phyloP scores from a whole-genome alignment of 495 filamentous ascomycete genomes.

The Aspergillus sclerotiicarbonarius region DNA sequence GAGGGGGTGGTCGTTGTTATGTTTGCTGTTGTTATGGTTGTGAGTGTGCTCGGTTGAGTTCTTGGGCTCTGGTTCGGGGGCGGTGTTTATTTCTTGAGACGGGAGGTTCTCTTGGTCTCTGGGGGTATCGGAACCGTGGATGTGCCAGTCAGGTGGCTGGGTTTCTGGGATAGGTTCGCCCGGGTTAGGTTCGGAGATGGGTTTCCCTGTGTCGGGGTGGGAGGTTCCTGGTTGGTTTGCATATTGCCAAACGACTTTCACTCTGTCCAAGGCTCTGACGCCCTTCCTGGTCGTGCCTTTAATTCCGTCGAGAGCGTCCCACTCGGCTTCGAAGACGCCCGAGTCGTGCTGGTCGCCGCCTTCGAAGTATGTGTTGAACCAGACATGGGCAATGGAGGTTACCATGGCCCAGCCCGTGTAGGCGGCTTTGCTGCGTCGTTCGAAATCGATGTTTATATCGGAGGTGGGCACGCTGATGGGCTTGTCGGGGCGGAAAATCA shows the following conservation, averaged over 20 bases:
- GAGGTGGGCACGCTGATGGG: constrained; percentile 70
- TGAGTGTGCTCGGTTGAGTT: not conserved
- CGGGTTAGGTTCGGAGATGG: constrained; percentile 57
- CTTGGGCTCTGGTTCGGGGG: not conserved
- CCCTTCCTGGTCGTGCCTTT: constrained; percentile 83
- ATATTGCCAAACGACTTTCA: constrained; percentile 84
- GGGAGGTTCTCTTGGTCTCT: constrained; percentile 20
- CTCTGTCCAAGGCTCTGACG: constrained; percentile 70
- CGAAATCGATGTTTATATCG: constrained; percentile 88
- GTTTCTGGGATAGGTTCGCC: constrained; percentile 67
- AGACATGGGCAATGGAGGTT: constrained; percentile 88
- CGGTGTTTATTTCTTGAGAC: too few species aligned
- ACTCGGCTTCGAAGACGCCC: constrained; percentile 62
- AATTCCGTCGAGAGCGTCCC: constrained; percentile 68
- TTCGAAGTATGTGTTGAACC: constrained; percentile 96
- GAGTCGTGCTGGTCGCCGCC: constrained; percentile 63
- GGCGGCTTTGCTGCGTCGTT: constrained; percentile 72
- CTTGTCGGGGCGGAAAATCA: constrained; percentile 70
- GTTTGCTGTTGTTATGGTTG: not conserved
- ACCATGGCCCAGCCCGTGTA: constrained; percentile 81
- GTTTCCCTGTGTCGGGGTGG: constrained; percentile 26
- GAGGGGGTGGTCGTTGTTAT: constrained; percentile 6
- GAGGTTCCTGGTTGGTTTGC: constrained; percentile 9
- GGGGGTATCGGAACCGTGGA: constrained; percentile 26
- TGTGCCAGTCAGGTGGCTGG: constrained; percentile 67